These are phyloP conservation scores for Quercus cerris DNA, from an alignment of 306 rosid genomes.

Conservation along the genomic window DNA sequence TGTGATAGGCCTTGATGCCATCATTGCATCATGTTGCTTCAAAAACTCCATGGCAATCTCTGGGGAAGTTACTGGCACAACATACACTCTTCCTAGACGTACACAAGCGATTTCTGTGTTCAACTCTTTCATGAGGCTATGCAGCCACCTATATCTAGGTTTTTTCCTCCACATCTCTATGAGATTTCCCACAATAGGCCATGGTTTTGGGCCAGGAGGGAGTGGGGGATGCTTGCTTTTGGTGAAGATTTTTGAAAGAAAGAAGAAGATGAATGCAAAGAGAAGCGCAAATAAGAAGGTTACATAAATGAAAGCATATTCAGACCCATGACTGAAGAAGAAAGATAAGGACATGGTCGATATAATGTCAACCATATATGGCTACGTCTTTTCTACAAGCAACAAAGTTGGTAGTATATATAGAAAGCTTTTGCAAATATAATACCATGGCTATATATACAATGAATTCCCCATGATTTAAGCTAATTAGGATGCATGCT, in stretches of 20 bases:
- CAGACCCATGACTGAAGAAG: background rate
- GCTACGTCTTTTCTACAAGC: no score
- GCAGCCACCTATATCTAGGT: constrained; percentile 32
- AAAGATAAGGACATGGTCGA: no score
- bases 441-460: no score
- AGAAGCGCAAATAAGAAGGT: background rate
- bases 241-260: background rate
- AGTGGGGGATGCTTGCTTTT: background rate
- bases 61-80: constrained; percentile 34
- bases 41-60: constrained; percentile 32
- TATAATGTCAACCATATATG: no score
- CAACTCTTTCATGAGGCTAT: constrained; percentile 23
- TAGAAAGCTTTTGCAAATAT: no score
- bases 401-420: no score
- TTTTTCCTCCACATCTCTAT: constrained; percentile 36
- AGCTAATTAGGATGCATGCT: no score
- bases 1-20: constrained; percentile 37
- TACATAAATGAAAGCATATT: background rate
- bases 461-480: no score
- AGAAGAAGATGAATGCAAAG: background rate
- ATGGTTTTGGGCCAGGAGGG: constrained; percentile 43
- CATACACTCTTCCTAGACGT: constrained; percentile 37
- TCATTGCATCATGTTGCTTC: constrained; percentile 34
- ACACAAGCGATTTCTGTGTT: constrained; percentile 45
- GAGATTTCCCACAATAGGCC: constrained; percentile 39